Conservation (phyloP, 2,329 filamentous ascomycete species). For the Rhinocladiella similis region DNA sequence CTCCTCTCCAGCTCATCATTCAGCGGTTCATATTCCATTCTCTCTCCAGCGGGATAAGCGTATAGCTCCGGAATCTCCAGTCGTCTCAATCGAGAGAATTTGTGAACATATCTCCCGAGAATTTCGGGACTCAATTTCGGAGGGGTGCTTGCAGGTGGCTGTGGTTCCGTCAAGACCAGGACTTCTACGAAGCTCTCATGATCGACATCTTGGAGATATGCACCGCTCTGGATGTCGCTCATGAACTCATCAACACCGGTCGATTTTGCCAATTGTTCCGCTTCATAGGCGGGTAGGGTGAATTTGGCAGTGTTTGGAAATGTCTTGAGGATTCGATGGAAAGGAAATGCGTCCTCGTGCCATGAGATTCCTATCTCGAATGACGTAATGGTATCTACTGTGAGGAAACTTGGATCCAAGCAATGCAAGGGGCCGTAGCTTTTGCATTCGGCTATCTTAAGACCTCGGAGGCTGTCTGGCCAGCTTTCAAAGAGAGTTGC, state of each 20-base stretch:
- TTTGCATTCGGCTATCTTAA: slow-evolving; percentile 6
- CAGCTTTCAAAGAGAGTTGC: slow-evolving; percentile 10
- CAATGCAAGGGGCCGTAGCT: neutral
- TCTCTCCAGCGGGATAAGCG: neutral
- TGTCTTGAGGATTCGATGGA: neutral
- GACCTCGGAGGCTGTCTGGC: slow-evolving; percentile 15
- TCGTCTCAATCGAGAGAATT: slow-evolving; percentile 12
- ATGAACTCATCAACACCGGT: neutral
- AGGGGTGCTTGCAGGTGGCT: neutral
- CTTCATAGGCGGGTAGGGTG: neutral
- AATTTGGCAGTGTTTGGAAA: neutral
- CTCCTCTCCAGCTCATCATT: slow-evolving; percentile 4
- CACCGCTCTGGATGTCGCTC: neutral
- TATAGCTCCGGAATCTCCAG: slow-evolving; percentile 5
- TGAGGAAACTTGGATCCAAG: neutral
- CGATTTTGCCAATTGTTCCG: neutral
- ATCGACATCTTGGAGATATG: neutral
- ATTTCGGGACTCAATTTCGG: neutral
- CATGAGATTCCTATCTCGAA: slow-evolving; percentile 8
- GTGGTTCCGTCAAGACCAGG: neutral
- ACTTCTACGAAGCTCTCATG: neutral
- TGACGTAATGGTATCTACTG: slow-evolving; percentile 1
- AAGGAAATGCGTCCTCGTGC: slow-evolving; percentile 1
- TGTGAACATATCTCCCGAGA: neutral
- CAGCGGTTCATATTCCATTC: neutral